Evolutionary conservation across 2,329 filamentous ascomycete genomes (phyloP), one percentile per base, ranked within the genome.

Genomic region (Coleophoma cylindrospora): DNA sequence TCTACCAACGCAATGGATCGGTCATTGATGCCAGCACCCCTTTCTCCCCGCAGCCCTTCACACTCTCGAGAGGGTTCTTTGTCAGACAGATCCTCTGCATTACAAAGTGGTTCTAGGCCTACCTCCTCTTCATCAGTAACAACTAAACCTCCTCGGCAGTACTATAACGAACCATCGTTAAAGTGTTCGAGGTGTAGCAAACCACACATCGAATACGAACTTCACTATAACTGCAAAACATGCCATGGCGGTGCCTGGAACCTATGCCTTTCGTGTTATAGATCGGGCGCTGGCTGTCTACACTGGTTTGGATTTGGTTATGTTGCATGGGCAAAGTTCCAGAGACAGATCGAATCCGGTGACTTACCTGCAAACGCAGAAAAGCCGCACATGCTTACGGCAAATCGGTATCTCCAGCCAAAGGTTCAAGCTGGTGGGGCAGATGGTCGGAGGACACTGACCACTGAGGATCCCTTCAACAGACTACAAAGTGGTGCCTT

Each of bases 251-350:
- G 89, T 1, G 73, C 80, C 43, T 95, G 86, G 74, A 86, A 91
- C 64, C 73, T 96, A 11, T 97, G 92, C 62, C 69, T 87, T 2
- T 76, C 77, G 55, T 97, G 92, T 70, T 96, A 95, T 66, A 83
- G 89, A 27, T 65, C 73, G 12, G 85, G 86, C 9, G 80, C 80
- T 61, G 91, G 91, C 11, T 97, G 92, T 65, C 74, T 82, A 15
- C 81, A 94, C 64, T 96, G 91, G 90, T 91, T 86, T 59, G 91
- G 92, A 1, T 96, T 96, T 64, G 89, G 89, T 3, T 77, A 86
- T 58, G 78, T 79, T 4, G 90, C 89, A 0, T 80, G 82, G 70
- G 71, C 71, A 43, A 82, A 79, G 53, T 92, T 87, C 74, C 82
- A 87, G 51, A 74, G 74, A 59, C 66, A 69, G 58, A 65, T 67